phyloP scores from a whole-genome alignment of 768 basidiomycete species.

The Leccinum arenicola region DNA sequence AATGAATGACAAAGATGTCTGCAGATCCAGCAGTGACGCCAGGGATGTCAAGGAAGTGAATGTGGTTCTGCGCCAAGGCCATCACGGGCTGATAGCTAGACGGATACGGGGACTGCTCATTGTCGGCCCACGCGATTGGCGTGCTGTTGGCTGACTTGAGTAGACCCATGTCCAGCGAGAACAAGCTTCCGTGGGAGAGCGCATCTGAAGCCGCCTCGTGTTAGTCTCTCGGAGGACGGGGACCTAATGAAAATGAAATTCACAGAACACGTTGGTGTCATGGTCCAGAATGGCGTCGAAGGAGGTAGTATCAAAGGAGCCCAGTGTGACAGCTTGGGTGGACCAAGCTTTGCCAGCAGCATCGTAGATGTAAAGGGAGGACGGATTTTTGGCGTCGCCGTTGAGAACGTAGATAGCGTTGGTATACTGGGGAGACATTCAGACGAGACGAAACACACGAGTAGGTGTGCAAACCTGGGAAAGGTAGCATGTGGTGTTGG shows the following conservation, averaged over 20 bases:
- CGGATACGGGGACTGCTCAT: slow-evolving; percentile 54
- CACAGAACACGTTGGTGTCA: slow-evolving; percentile 91
- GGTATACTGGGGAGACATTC: slow-evolving; percentile 50
- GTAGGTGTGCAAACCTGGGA: slow-evolving; percentile 46
- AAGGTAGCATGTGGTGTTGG: slow-evolving; percentile 68
- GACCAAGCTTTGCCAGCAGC: slow-evolving; percentile 74
- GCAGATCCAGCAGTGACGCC: slow-evolving; percentile 63
- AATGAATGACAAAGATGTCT: slow-evolving; percentile 86
- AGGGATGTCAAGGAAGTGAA: slow-evolving; percentile 79
- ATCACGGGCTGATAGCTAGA: slow-evolving; percentile 68
- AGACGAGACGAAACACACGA: neutral
- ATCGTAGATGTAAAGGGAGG: slow-evolving; percentile 78
- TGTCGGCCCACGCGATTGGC: slow-evolving; percentile 62
- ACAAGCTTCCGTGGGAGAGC: slow-evolving; percentile 62
- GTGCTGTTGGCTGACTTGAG: slow-evolving; percentile 59
- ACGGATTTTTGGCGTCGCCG: slow-evolving; percentile 67
- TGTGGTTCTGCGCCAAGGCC: slow-evolving; percentile 83
- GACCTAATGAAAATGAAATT: neutral
- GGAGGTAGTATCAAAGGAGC: slow-evolving; percentile 58
- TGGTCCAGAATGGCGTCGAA: slow-evolving; percentile 84
- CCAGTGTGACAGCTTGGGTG: slow-evolving; percentile 57
- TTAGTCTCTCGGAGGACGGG: slow-evolving; percentile 5
- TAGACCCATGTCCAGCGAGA: slow-evolving; percentile 64
- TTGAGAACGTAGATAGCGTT: slow-evolving; percentile 86
- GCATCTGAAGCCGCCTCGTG: slow-evolving; percentile 47